Conservation (phyloP, 768 basidiomycete genomes). For the Dendrothele bispora region DNA sequence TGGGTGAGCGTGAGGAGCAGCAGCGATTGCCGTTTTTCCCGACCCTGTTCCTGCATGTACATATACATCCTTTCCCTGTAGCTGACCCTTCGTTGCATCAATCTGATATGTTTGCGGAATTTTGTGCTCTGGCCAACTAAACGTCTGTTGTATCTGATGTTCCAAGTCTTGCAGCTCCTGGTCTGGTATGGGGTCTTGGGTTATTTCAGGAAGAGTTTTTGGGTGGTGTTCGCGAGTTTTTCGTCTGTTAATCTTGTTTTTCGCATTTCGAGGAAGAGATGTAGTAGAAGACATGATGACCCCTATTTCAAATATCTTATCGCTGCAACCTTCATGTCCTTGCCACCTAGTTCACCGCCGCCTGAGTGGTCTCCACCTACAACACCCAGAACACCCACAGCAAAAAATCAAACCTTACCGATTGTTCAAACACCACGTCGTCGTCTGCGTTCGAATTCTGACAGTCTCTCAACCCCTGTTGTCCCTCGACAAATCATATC, state of each 20-base stretch:
- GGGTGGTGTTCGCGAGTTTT: background rate
- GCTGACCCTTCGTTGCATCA: conserved; percentile 26
- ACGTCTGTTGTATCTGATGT: conserved; percentile 15
- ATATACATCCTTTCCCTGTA: conserved; percentile 28
- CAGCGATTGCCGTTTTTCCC: conserved; percentile 23
- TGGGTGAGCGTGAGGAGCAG: conserved; percentile 33
- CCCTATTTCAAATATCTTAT: background rate
- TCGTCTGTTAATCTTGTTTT: background rate
- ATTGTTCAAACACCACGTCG: too few species aligned
- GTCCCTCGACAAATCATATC: too few species aligned
- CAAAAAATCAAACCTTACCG: background rate
- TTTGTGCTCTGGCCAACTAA: conserved; percentile 17
- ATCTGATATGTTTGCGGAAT: conserved; percentile 27
- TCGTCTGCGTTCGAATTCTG: too few species aligned
- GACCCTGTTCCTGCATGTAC: conserved; percentile 32
- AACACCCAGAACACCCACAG: too few species aligned
- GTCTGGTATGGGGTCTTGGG: background rate
- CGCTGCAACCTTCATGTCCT: background rate
- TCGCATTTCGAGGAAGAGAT: background rate
- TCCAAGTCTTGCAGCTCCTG: conserved; percentile 12
- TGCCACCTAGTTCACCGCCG: background rate
- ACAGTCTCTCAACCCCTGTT: too few species aligned
- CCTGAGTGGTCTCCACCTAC: too few species aligned
- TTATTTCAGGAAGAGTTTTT: background rate
- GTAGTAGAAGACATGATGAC: background rate